A percentile compares a stretch with the other conserved stretches of the same genome.
Evolutionary conservation across 2,329 filamentous ascomycete species (phyloP).

Genomic region (Lachnellula occidentalis): DNA sequence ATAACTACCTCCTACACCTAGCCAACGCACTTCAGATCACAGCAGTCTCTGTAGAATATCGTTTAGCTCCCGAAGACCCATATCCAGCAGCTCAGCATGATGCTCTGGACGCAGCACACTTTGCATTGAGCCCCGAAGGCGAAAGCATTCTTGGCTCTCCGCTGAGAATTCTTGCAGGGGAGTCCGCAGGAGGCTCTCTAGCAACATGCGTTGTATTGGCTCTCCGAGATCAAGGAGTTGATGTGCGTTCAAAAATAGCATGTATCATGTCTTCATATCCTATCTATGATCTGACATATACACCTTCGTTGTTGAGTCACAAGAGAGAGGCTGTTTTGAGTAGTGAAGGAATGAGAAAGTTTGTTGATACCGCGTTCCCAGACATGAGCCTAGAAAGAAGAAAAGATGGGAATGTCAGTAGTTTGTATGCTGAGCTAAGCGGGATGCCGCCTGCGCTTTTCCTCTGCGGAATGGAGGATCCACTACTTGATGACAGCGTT

Average conservation of each 20-base stretch:
- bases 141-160: constrained; percentile 35
- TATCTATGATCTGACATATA: constrained; percentile 42
- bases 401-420: no score
- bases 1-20: constrained; percentile 35
- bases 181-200: constrained; percentile 45
- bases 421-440: no score
- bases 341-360: constrained; percentile 35
- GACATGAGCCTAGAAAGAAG: constrained; percentile 5
- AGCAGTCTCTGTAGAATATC: constrained; percentile 35
- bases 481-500: constrained; percentile 44
- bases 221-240: constrained; percentile 30
- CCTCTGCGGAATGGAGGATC: constrained; percentile 46
- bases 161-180: constrained; percentile 37
- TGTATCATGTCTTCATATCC: constrained; percentile 46
- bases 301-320: constrained; percentile 32
- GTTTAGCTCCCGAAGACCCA: constrained; percentile 8
- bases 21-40: constrained; percentile 42
- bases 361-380: no score
- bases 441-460: constrained; percentile 46
- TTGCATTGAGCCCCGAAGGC: constrained; percentile 41
- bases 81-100: constrained; percentile 2
- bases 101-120: constrained; percentile 47
- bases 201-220: constrained; percentile 39
- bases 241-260: constrained; percentile 31
- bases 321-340: constrained; percentile 35